phyloP scores from a whole-genome alignment of 2,329 filamentous ascomycete genomes.

The Sclerotinia subarctica region DNA sequence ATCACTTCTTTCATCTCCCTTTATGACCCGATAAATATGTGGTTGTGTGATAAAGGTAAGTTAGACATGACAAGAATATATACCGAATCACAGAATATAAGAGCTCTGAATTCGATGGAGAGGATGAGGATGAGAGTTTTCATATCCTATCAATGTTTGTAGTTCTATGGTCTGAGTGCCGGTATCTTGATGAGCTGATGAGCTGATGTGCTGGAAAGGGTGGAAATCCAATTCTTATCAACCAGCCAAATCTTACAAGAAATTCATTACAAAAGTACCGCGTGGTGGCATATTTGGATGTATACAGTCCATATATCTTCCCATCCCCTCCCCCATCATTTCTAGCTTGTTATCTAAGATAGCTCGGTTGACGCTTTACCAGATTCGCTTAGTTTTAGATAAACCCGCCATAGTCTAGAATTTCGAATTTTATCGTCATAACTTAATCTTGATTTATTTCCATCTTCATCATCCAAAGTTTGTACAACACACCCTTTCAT shows the following conservation, averaged over 20 bases:
- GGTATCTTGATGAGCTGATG: not conserved
- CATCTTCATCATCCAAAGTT: not conserved
- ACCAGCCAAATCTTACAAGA: too few relatives aligned
- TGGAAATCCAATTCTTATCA: not conserved
- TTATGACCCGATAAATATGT: too few relatives aligned
- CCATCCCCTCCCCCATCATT: not conserved
- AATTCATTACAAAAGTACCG: not conserved
- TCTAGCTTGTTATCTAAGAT: not conserved
- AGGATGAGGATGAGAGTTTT: not conserved
- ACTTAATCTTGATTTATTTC: not conserved
- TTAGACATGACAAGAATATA: not conserved
- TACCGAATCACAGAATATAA: not conserved
- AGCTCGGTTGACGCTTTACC: not conserved
- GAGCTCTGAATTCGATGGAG: not conserved
- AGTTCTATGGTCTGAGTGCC: not conserved
- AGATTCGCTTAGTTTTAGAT: not conserved
- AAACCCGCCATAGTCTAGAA: not conserved
- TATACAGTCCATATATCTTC: too few relatives aligned
- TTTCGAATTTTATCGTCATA: conserved; percentile 3
- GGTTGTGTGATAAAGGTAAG: too few relatives aligned
- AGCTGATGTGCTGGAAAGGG: too few relatives aligned
- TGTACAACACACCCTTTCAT: not conserved
- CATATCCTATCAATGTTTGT: not conserved
- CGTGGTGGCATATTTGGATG: not conserved
- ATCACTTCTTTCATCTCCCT: too few relatives aligned